These are phyloP conservation scores for Sclerotinia minor DNA, from an alignment of 2,329 filamentous ascomycete genomes.

Conservation along the genomic window DNA sequence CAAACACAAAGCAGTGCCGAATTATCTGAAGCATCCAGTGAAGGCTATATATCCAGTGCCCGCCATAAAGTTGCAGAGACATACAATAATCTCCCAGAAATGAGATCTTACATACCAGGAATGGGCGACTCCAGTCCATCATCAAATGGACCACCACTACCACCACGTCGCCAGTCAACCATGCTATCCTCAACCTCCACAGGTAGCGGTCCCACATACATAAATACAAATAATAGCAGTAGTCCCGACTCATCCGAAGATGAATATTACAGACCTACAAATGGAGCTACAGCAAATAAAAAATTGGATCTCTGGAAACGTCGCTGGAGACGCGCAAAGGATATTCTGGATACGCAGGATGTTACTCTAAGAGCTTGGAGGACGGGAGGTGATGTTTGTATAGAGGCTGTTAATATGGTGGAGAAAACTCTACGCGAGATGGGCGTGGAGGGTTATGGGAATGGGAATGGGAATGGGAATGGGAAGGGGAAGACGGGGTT, in stretches of 20 bases:
- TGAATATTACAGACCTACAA: slow-evolving; percentile 32
- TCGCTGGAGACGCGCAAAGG: slow-evolving; percentile 64
- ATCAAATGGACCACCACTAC: slow-evolving; percentile 31
- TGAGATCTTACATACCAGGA: slow-evolving; percentile 38
- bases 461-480: slow-evolving; percentile 34
- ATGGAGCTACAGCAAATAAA: slow-evolving; percentile 52
- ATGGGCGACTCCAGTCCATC: slow-evolving; percentile 17
- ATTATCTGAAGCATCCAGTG: slow-evolving; percentile 28
- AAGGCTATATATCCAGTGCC: slow-evolving; percentile 38
- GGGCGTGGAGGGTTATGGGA: slow-evolving; percentile 40
- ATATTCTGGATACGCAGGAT: slow-evolving; percentile 61
- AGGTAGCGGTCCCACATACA: slow-evolving; percentile 29
- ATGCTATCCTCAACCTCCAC: slow-evolving; percentile 13
- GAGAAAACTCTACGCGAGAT: slow-evolving; percentile 53
- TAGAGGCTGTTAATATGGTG: slow-evolving; percentile 65
- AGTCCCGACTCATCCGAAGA: slow-evolving; percentile 38
- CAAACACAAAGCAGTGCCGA: slow-evolving; percentile 37
- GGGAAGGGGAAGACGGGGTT: slow-evolving; percentile 38
- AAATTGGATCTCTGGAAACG: slow-evolving; percentile 72
- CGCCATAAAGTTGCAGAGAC: slow-evolving; percentile 38
- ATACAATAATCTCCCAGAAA: slow-evolving; percentile 41
- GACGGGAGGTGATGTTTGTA: slow-evolving; percentile 66
- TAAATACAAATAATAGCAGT: slow-evolving; percentile 25
- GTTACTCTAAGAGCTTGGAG: slow-evolving; percentile 74
- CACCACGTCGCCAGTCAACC: slow-evolving; percentile 32